A percentile compares a stretch with the other conserved stretches of the same genome.
Conservation (phyloP, 345 rosid species). For the Combretum micranthum region DNA sequence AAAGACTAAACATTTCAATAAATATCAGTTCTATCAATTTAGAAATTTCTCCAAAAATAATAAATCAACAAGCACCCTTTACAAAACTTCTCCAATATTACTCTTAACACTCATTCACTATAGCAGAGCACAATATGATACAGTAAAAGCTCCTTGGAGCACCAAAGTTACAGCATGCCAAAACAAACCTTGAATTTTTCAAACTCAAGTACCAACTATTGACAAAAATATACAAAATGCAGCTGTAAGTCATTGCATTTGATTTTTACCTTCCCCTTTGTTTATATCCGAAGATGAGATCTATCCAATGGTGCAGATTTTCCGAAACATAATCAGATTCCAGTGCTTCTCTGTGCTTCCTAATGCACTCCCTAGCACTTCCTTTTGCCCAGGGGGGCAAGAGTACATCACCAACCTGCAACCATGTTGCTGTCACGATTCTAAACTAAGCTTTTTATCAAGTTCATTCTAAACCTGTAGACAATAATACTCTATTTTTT, state of each 20-base stretch:
- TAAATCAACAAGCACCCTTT: no score
- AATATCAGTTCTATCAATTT: no score
- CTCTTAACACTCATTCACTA: no score
- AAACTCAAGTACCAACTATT: neutral
- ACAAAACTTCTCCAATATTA: no score
- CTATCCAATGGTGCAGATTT: constrained; percentile 98
- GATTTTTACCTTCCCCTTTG: constrained; percentile 92
- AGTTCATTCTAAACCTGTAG: no score
- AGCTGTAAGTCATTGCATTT: neutral
- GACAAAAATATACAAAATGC: neutral
- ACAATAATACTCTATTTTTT: neutral
- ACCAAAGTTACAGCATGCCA: no score
- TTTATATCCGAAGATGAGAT: constrained; percentile 93
- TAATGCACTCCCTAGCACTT: constrained; percentile 84
- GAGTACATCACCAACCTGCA: constrained; percentile 79
- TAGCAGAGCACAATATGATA: no score
- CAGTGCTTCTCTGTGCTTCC: constrained; percentile 90
- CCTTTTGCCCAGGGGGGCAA: constrained; percentile 99
- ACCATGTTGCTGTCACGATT: constrained; percentile 5
- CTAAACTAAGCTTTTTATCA: no score
- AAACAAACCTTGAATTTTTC: neutral
- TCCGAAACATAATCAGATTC: constrained; percentile 95
- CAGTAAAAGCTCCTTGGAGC: no score
- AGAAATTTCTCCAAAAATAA: no score
- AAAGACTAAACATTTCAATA: no score